A percentile compares a stretch with the other conserved stretches of the same genome.
phyloP scores from a whole-genome alignment of 345 rosid species.

The Physaria fendleri region DNA sequence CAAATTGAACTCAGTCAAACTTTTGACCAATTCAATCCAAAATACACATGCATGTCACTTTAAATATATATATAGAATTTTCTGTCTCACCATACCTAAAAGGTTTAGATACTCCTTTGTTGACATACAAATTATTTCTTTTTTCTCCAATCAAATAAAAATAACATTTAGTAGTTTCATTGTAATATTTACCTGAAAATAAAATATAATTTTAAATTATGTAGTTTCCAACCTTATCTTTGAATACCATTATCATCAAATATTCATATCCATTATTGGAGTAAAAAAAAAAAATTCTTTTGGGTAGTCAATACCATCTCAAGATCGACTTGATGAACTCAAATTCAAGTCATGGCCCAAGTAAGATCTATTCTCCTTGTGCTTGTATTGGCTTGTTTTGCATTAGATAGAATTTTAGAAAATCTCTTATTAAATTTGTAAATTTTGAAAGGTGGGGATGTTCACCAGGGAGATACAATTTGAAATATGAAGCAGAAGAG shows the following conservation, averaged over 20 bases:
- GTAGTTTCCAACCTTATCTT: not conserved
- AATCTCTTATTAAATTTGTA: not conserved
- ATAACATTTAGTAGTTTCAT: no score
- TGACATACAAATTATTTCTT: not conserved
- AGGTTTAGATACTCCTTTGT: not conserved
- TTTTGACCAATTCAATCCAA: conserved; percentile 20
- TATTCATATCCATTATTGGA: not conserved
- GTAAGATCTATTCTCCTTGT: conserved; percentile 33
- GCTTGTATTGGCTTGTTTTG: not conserved
- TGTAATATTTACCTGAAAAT: no score
- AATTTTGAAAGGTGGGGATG: conserved; percentile 64
- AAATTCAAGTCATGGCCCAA: conserved; percentile 97
- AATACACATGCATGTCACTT: conserved; percentile 21
- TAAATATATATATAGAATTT: not conserved
- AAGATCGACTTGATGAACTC: conserved; percentile 54
- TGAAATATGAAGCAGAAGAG: conserved; percentile 85
- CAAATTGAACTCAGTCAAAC: conserved; percentile 14
- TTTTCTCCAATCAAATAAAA: not conserved
- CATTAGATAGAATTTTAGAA: not conserved
- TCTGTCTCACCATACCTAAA: not conserved
- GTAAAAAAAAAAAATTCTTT: no score
- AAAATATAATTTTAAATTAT: not conserved
- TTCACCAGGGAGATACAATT: conserved; percentile 77
- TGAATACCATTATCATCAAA: not conserved
- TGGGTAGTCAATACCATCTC: no score